A percentile compares a stretch with the other conserved stretches of the same genome.
phyloP scores from a whole-genome alignment of 202 grass and related monocot species.

The Carex arenaria region DNA sequence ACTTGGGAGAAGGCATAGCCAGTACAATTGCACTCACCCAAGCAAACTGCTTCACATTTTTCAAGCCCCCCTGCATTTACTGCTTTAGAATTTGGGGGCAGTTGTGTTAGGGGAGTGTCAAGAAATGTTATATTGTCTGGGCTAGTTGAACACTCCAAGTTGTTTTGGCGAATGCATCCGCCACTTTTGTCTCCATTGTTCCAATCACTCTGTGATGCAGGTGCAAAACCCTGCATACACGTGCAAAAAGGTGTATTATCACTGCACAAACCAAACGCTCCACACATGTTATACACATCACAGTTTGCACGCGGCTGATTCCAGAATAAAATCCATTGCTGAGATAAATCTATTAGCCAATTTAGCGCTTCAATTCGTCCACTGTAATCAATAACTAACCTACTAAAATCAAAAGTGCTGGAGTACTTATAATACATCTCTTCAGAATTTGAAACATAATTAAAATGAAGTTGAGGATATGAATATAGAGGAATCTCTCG shows the following conservation, averaged over 20 bases:
- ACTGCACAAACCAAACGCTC: constrained; percentile 46
- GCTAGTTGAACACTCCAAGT: constrained; percentile 30
- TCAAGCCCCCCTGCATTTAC: neutral
- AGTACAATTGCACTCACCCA: constrained; percentile 43
- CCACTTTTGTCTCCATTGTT: constrained; percentile 25
- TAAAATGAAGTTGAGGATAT: neutral
- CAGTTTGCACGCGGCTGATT: constrained; percentile 33
- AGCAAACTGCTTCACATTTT: constrained; percentile 37
- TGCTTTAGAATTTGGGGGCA: constrained; percentile 18
- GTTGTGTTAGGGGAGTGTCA: neutral
- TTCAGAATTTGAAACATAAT: constrained; percentile 37
- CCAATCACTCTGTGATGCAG: constrained; percentile 35
- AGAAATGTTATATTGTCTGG: constrained; percentile 26
- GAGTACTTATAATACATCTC: constrained; percentile 40
- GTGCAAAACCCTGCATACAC: constrained; percentile 48
- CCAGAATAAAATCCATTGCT: constrained; percentile 46
- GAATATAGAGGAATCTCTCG: constrained; percentile 13
- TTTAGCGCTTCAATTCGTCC: constrained; percentile 38
- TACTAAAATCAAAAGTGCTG: constrained; percentile 14
- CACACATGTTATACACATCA: constrained; percentile 50
- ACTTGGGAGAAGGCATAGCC: constrained; percentile 23
- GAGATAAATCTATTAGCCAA: neutral
- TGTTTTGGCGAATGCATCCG: constrained; percentile 32
- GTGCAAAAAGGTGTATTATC: constrained; percentile 32
- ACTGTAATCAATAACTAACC: constrained; percentile 27